These are phyloP conservation scores for Exophiala aquamarina DNA, from an alignment of 2,329 filamentous ascomycete genomes.

Conservation along the genomic window DNA sequence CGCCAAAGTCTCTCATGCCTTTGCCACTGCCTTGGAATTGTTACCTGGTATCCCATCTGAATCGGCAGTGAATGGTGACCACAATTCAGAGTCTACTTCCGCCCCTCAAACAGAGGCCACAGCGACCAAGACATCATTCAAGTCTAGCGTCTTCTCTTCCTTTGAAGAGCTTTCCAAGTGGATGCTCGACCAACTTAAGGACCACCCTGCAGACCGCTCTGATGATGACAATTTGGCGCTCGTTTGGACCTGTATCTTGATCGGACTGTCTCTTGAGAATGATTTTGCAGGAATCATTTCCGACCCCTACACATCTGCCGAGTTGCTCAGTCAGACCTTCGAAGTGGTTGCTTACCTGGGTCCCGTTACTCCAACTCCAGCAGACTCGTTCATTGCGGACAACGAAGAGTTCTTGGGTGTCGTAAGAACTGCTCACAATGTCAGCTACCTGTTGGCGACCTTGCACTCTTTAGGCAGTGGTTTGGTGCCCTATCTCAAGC, in stretches of 20 bases:
- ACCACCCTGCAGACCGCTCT: slow-evolving; percentile 1
- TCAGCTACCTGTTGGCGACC: too few relatives aligned
- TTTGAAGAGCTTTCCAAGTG: slow-evolving; percentile 13
- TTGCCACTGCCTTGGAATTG: slow-evolving; percentile 13
- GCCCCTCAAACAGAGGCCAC: slow-evolving; percentile 2
- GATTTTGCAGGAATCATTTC: slow-evolving; percentile 8
- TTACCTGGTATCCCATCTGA: slow-evolving; percentile 3
- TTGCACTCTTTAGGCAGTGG: too few relatives aligned
- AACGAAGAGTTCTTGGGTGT: background rate
- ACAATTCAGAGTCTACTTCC: slow-evolving; percentile 4
- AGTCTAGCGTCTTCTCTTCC: slow-evolving; percentile 3
- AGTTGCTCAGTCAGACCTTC: background rate
- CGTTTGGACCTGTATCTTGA: slow-evolving; percentile 19
- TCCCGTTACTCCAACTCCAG: too few relatives aligned
- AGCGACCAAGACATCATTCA: slow-evolving; percentile 1
- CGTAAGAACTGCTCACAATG: too few relatives aligned
- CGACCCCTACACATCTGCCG: slow-evolving; percentile 6
- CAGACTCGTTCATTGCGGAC: slow-evolving; percentile 1
- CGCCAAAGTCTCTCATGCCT: slow-evolving; percentile 11
- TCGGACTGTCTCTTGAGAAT: slow-evolving; percentile 16
- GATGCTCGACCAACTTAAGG: slow-evolving; percentile 3
- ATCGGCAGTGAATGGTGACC: slow-evolving; percentile 12
- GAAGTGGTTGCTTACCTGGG: too few relatives aligned
- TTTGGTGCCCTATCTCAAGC: too few relatives aligned
- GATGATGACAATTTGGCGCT: slow-evolving; percentile 15